Percentiles rank a stretch among this genome's conserved stretches.
These are phyloP conservation scores for Carex cristatella DNA, from an alignment of 176 grass and related monocot species.

Conservation along the genomic window DNA sequence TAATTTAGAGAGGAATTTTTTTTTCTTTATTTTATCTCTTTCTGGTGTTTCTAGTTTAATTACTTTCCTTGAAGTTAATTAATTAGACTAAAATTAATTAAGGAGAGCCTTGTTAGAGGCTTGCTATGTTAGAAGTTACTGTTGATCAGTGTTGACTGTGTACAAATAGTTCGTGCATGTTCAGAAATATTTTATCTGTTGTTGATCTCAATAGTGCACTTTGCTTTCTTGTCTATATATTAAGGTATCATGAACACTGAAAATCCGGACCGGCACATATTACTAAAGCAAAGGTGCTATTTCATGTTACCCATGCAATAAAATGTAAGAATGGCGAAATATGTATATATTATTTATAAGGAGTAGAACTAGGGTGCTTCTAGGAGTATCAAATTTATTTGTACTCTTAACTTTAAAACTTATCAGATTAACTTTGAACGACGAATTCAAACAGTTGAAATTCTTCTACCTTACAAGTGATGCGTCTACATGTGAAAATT, in stretches of 20 bases:
- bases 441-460: too few relatives aligned
- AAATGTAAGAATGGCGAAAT: neutral
- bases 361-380: too few relatives aligned
- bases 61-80: slow-evolving; percentile 15
- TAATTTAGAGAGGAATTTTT: slow-evolving; percentile 11
- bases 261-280: neutral
- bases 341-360: neutral
- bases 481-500: too few relatives aligned
- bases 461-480: too few relatives aligned
- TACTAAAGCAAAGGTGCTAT: neutral
- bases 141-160: slow-evolving; percentile 23
- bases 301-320: neutral
- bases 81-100: slow-evolving; percentile 16
- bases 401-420: too few relatives aligned
- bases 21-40: neutral
- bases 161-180: slow-evolving; percentile 34
- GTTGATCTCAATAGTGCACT: slow-evolving; percentile 12
- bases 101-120: slow-evolving; percentile 19
- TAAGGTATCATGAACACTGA: neutral
- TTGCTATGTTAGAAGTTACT: slow-evolving; percentile 14
- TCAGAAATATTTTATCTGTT: slow-evolving; percentile 22
- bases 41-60: neutral
- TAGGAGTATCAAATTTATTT: too few relatives aligned
- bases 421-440: too few relatives aligned
- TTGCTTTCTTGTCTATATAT: neutral